These are phyloP conservation scores for Cercospora sp. DNA, from an alignment of 2,329 filamentous ascomycete species.

Conservation along the genomic window DNA sequence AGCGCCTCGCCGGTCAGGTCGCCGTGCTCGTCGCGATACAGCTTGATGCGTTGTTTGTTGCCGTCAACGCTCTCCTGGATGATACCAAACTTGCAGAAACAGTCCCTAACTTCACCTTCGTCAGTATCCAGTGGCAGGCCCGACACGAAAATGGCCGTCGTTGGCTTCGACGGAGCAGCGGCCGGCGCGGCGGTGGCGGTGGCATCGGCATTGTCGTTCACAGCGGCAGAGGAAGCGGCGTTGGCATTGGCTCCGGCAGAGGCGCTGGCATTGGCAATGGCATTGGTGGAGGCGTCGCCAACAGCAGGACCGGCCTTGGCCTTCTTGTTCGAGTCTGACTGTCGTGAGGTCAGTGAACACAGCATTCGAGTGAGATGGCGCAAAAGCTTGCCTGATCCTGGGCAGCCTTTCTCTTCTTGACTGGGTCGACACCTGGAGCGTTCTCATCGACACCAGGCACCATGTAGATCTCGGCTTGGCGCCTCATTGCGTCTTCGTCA, in stretches of 20 bases:
- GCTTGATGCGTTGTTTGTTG: constrained; percentile 83
- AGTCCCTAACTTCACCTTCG: constrained; percentile 74
- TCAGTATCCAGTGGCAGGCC: constrained; percentile 79
- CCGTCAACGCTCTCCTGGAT: constrained; percentile 94
- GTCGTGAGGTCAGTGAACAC: constrained; percentile 2
- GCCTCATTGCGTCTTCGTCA: constrained; percentile 61
- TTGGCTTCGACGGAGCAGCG: constrained; percentile 13
- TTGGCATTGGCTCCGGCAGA: constrained; percentile 22
- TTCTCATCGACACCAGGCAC: constrained; percentile 61
- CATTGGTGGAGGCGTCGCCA: constrained; percentile 14
- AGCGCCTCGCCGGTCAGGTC: constrained; percentile 92
- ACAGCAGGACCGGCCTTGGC: constrained; percentile 23
- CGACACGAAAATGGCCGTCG: constrained; percentile 90
- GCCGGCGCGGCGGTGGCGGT: constrained; percentile 6
- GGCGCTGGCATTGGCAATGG: constrained; percentile 9
- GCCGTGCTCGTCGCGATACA: constrained; percentile 80
- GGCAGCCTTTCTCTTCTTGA: constrained; percentile 47
- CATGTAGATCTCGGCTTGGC: constrained; percentile 63
- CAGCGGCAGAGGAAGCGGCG: constrained; percentile 12
- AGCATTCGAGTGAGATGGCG: not conserved
- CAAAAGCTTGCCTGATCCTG: constrained; percentile 35
- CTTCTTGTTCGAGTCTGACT: constrained; percentile 23
- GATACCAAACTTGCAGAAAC: constrained; percentile 87
- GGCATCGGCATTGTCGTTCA: constrained; percentile 16
- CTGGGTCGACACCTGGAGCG: constrained; percentile 38